These are phyloP conservation scores for Casuarina cunninghamiana DNA, from an alignment of 306 rosid species.

Conservation along the genomic window DNA sequence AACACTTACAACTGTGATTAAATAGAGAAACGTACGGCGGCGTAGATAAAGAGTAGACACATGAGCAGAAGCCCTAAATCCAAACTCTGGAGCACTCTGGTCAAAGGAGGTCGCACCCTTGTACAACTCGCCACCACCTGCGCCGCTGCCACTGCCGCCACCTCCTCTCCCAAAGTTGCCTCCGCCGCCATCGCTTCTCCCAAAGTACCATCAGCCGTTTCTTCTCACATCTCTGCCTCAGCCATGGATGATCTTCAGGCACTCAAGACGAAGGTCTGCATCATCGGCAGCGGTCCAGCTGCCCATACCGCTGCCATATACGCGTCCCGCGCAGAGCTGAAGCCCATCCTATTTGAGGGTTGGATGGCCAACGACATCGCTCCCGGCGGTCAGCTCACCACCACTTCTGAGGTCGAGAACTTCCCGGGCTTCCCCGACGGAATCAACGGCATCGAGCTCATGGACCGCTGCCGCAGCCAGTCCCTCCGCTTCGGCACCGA, in stretches of 20 bases:
- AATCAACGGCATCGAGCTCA: conserved; percentile 68
- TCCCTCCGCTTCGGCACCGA: conserved; percentile 73
- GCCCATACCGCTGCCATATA: conserved; percentile 85
- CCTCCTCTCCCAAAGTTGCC: neutral
- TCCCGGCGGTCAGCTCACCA: conserved; percentile 90
- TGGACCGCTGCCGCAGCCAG: conserved; percentile 66
- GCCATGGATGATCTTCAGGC: conserved; percentile 41
- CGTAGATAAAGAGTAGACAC: neutral
- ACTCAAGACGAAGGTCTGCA: conserved; percentile 66
- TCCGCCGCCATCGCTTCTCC: neutral
- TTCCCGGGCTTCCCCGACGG: conserved; percentile 85
- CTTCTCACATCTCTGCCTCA: conserved; percentile 16
- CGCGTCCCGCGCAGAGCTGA: conserved; percentile 83
- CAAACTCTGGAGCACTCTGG: neutral
- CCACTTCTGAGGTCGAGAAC: conserved; percentile 85
- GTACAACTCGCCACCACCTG: neutral
- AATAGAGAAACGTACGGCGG: too few species aligned
- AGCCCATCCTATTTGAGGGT: conserved; percentile 80
- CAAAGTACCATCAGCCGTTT: conserved; percentile 4
- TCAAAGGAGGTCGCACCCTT: neutral
- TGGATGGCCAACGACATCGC: conserved; percentile 92
- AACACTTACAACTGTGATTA: too few species aligned
- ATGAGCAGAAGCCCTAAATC: neutral
- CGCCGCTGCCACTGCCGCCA: neutral
- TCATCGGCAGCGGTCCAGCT: conserved; percentile 89